Base-by-base conservation (phyloP, 2,329 filamentous ascomycete species). In the Coniochaeta prunicola region DNA sequence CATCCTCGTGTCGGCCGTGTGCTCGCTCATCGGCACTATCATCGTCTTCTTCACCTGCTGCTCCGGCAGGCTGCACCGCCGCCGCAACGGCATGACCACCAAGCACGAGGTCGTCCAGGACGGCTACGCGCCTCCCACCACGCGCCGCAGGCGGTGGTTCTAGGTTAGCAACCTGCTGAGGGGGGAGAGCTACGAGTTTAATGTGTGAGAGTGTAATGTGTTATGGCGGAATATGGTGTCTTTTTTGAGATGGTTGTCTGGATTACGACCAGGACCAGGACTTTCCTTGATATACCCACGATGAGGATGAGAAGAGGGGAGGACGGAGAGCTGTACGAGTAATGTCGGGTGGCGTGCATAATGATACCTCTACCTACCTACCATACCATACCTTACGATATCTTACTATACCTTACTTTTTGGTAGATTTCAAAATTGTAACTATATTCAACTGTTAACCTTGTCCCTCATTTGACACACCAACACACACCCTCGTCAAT, bases 41-140 rank as follows among this genome's bases (percentile, higher is more conserved):
- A 64, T 87, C 56, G 77, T 88, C 59, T 80, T 88, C 64, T 74
- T 87, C 64, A 83, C 82, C 7, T 88, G 84, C 77, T 86, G 80
- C 72, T 78, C 77, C 58, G 74, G 76, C 9, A 73, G 81, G n/a
- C 53, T 74, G 64, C 73, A 74, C 64, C 71, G 71, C 60, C 68
- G 71, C 42, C 38, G 36, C 38, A 21, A 58, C 34, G 36, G 60
- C 31, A 9, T 48, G 17, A 34, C 24, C 28, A 45, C 26, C 2
- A 63, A 63, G 62, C 40, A 57, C 8, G 60, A 63, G 24, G 59
- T 33, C 24, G 53, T 55, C 24, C 53, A 55, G 28, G 53, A 57
- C 48, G 62, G 36, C 2, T 53, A 57, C 38, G 57, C 59, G 45
- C 38, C 58, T 48, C 45, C 55, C 34, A 48, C 50, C n/a, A 38